phyloP scores from a whole-genome alignment of 2,329 filamentous ascomycete genomes.

The Neodidymelliopsis sp. region DNA sequence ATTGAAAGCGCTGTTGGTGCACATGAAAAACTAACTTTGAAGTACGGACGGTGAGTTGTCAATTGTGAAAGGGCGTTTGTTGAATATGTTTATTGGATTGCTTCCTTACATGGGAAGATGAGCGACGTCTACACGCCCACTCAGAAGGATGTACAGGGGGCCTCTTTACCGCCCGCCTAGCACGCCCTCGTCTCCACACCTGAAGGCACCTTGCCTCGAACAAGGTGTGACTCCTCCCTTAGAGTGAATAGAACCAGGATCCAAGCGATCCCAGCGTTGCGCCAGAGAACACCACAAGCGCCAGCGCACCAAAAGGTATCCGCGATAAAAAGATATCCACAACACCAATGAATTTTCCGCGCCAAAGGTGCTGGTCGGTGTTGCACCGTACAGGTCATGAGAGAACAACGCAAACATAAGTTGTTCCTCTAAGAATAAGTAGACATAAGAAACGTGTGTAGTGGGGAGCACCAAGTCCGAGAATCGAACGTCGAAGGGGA shows the following conservation, averaged over 20 bases:
- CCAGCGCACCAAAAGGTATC: constrained; percentile 38
- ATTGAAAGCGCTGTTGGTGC: background rate
- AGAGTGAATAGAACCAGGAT: constrained; percentile 5
- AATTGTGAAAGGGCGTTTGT: background rate
- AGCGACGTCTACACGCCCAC: too few relatives aligned
- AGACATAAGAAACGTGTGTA: constrained; percentile 33
- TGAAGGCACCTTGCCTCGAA: too few relatives aligned
- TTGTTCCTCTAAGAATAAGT: constrained; percentile 34
- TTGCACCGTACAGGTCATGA: constrained; percentile 35
- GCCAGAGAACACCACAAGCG: constrained; percentile 29
- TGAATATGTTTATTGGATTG: constrained; percentile 11
- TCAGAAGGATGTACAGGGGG: too few relatives aligned
- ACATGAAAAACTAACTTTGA: too few relatives aligned
- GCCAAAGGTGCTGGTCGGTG: constrained; percentile 20
- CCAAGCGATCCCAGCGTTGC: constrained; percentile 2
- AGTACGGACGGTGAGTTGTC: too few relatives aligned
- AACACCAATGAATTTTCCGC: constrained; percentile 37
- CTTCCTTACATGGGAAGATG: background rate
- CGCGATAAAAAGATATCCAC: constrained; percentile 28
- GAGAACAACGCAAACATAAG: constrained; percentile 33
- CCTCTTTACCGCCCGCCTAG: constrained; percentile 11
- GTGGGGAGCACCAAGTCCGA: constrained; percentile 16
- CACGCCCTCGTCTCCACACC: too few relatives aligned
- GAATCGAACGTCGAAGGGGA: constrained; percentile 19
- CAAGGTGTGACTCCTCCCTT: background rate